Conservation (phyloP, 1,284 basidiomycete species). For the Termitomyces sp. region DNA sequence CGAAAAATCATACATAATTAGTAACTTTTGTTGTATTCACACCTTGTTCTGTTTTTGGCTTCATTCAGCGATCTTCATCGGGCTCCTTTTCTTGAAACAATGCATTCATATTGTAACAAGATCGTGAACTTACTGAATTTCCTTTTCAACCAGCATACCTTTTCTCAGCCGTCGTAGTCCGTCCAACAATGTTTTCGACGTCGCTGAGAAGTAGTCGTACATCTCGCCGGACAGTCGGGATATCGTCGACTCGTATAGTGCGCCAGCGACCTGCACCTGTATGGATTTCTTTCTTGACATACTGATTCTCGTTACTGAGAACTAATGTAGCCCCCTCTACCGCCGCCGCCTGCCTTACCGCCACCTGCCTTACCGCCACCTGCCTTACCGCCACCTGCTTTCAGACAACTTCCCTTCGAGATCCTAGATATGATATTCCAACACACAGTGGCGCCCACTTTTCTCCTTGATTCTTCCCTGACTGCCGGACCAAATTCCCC, state of each 20-base stretch:
- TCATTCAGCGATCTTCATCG: neutral
- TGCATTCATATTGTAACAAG: neutral
- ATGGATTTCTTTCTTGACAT: neutral
- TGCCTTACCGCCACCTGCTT: neutral
- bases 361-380: neutral
- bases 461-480: conserved; percentile 11
- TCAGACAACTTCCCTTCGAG: conserved; percentile 5
- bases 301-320: neutral
- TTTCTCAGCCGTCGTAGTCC: neutral
- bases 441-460: conserved; percentile 8
- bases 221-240: neutral
- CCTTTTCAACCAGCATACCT: neutral
- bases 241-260: neutral
- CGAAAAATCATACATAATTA: neutral
- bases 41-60: neutral
- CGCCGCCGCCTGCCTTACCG: neutral
- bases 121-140: neutral
- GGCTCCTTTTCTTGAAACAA: neutral
- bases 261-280: neutral
- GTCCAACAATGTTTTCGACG: neutral
- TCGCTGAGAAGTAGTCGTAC: neutral
- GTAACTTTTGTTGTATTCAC: neutral
- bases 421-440: conserved; percentile 11
- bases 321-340: neutral
- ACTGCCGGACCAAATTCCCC: conserved; percentile 6